phyloP scores from a whole-genome alignment of 257 asterid species.

The Forsythia suspensa region DNA sequence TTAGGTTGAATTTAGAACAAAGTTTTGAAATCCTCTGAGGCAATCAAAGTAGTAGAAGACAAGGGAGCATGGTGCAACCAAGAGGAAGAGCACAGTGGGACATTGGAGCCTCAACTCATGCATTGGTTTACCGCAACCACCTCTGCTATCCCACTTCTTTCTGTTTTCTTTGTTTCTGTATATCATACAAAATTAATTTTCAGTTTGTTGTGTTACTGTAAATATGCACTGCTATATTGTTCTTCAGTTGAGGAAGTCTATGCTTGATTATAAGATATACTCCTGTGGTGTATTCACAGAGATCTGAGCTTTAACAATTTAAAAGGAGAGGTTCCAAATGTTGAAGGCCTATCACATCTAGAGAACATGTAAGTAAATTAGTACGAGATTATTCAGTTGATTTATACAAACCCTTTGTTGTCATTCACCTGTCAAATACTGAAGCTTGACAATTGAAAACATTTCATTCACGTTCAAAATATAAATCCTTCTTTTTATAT shows the following conservation, averaged over 20 bases:
- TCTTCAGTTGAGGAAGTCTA: not conserved
- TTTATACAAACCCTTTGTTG: not conserved
- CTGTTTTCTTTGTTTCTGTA: not conserved
- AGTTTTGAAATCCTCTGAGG: too few species aligned
- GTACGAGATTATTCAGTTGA: not conserved
- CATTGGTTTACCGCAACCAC: too few species aligned
- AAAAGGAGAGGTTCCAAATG: constrained; percentile 46
- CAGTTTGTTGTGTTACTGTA: not conserved
- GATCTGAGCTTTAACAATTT: constrained; percentile 67
- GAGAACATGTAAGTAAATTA: constrained; percentile 39
- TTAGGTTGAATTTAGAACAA: too few species aligned
- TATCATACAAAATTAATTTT: not conserved
- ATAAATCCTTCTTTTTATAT: too few species aligned
- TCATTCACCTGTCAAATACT: not conserved
- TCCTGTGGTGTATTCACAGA: constrained; percentile 32
- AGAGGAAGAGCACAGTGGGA: too few species aligned
- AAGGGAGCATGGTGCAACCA: too few species aligned
- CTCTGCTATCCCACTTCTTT: too few species aligned
- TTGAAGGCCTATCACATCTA: constrained; percentile 12
- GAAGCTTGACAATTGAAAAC: not conserved
- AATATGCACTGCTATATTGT: not conserved
- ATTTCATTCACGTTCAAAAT: too few species aligned
- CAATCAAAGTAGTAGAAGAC: too few species aligned
- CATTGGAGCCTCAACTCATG: too few species aligned
- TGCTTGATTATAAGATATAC: not conserved